Conservation (phyloP, 345 rosid species). For the Citrus trifoliata region DNA sequence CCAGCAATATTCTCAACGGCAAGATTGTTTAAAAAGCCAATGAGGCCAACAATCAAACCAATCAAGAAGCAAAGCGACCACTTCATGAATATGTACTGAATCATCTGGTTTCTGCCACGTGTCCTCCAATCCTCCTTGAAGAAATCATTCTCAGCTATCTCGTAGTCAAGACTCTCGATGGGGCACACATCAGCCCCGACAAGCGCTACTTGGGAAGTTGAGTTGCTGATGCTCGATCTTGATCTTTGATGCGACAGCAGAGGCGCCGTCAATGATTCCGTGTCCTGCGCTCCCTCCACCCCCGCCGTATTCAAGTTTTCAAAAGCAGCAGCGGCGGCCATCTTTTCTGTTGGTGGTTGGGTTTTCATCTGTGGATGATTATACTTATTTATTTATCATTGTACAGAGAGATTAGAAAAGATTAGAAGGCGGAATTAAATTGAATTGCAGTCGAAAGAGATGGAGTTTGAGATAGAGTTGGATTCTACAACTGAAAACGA, state of each 20-base stretch:
- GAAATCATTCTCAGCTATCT: constrained; percentile 81
- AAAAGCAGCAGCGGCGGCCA: not conserved
- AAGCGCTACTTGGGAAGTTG: constrained; percentile 90
- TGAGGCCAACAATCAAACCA: constrained; percentile 64
- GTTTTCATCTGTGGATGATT: not conserved
- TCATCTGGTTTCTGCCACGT: constrained; percentile 53
- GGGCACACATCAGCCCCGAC: constrained; percentile 82
- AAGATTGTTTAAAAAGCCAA: constrained; percentile 81
- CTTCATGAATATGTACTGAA: constrained; percentile 77
- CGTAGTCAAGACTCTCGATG: constrained; percentile 93
- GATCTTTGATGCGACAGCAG: constrained; percentile 50
- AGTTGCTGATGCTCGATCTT: constrained; percentile 53
- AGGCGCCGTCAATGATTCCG: constrained; percentile 46
- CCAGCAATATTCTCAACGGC: constrained; percentile 93
- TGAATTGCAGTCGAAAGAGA: not conserved
- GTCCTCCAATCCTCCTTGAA: constrained; percentile 94
- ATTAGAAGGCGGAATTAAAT: not conserved
- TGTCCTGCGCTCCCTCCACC: constrained; percentile 15
- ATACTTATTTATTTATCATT: too few relatives aligned
- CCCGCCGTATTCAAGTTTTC: not conserved
- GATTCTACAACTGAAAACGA: not conserved
- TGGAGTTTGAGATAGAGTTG: not conserved
- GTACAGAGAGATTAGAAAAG: not conserved
- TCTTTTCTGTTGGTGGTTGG: not conserved
- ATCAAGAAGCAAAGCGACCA: constrained; percentile 73